Conservation (phyloP, 371 early-diverging fungal species). For the Saksenaea vasiformis region DNA sequence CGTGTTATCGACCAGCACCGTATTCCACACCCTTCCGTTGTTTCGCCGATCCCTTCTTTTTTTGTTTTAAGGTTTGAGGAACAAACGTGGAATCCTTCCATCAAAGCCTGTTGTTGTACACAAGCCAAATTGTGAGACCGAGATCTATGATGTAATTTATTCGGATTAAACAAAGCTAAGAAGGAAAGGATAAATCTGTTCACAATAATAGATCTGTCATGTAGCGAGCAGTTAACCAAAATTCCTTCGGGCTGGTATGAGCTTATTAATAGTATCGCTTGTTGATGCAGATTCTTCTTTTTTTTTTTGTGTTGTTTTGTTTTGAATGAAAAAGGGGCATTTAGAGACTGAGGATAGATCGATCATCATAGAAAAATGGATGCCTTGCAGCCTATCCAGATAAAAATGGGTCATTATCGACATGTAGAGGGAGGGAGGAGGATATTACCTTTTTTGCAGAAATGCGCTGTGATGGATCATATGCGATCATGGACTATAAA, state of each 20-base stretch:
- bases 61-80: too few relatives aligned
- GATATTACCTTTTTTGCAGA: not conserved
- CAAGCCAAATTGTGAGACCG: too few relatives aligned
- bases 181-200: not conserved
- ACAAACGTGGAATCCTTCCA: too few relatives aligned
- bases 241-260: not conserved
- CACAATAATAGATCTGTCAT: not conserved
- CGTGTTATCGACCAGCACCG: too few relatives aligned
- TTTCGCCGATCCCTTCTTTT: too few relatives aligned
- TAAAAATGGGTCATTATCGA: not conserved
- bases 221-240: not conserved
- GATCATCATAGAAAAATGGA: conserved; percentile 1
- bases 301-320: not conserved
- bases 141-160: not conserved
- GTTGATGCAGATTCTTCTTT: not conserved
- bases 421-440: not conserved
- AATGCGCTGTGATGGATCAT: not conserved
- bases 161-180: not conserved
- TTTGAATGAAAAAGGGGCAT: not conserved
- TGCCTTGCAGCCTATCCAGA: not conserved
- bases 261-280: not conserved
- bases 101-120: too few relatives aligned
- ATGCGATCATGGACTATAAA: not conserved
- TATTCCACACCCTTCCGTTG: too few relatives aligned
- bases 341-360: not conserved